Percentiles rank a stretch among this genome's conserved stretches.
Conservation (phyloP, 2,329 filamentous ascomycete species). For the Colletotrichum destructivum region DNA sequence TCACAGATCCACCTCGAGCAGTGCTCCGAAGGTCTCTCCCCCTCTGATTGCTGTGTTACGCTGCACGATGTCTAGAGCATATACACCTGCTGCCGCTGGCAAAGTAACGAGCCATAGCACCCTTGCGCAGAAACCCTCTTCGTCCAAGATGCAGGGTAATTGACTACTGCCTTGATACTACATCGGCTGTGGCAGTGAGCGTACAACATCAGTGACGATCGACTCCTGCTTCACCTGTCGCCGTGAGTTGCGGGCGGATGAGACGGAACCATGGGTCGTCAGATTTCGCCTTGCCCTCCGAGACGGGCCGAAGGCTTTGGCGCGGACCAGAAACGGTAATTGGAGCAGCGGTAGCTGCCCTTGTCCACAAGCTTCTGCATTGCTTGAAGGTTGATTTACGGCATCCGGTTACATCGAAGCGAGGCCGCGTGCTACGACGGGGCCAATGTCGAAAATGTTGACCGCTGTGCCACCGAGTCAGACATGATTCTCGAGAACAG, state of each 20-base stretch:
- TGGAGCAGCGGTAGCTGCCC: not conserved
- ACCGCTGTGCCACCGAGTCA: slow-evolving; percentile 57
- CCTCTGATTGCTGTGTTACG: not conserved
- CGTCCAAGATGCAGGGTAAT: not conserved
- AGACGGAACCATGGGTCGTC: not conserved
- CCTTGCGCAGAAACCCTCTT: not conserved
- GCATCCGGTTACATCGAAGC: slow-evolving; percentile 63
- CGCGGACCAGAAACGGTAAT: not conserved
- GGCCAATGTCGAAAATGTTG: slow-evolving; percentile 58
- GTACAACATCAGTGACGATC: not conserved
- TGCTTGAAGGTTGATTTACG: slow-evolving; percentile 66
- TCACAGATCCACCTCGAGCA: not conserved
- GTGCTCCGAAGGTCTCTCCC: not conserved
- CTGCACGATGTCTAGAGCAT: not conserved
- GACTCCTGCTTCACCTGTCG: not conserved
- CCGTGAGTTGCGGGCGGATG: not conserved
- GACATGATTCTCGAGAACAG: not conserved
- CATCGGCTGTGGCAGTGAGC: not conserved
- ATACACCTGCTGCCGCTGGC: not conserved
- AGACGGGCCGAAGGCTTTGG: not conserved
- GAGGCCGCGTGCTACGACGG: slow-evolving; percentile 58
- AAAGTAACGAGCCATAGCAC: not conserved
- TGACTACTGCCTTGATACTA: not conserved
- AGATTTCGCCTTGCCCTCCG: not conserved
- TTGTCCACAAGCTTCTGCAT: not conserved